phyloP scores from a whole-genome alignment of 495 filamentous ascomycete species.

The Aspergillus olivimuriae region DNA sequence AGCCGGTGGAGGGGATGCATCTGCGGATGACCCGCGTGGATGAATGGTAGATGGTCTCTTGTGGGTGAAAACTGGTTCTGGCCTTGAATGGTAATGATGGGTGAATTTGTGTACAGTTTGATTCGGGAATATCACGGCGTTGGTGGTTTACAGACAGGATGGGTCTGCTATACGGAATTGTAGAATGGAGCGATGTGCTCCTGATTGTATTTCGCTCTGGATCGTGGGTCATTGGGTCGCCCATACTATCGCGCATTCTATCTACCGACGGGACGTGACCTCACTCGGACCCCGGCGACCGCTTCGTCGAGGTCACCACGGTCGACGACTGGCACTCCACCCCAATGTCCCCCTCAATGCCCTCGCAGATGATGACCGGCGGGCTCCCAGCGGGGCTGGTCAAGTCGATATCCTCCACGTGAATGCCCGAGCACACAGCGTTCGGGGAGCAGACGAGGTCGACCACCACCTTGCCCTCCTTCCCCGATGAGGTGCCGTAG shows the following conservation, averaged over 20 bases:
- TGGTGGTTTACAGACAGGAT: too few relatives aligned
- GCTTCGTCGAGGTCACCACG: background rate
- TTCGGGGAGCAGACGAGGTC: slow-evolving; percentile 47
- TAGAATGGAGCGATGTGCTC: too few relatives aligned
- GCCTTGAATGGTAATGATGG: too few relatives aligned
- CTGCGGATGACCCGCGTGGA: slow-evolving; percentile 53
- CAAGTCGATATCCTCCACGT: slow-evolving; percentile 44
- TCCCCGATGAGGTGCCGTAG: slow-evolving; percentile 46
- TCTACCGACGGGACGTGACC: too few relatives aligned
- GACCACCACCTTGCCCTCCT: slow-evolving; percentile 41
- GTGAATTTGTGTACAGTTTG: too few relatives aligned
- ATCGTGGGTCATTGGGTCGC: too few relatives aligned
- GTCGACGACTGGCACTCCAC: slow-evolving; percentile 27
- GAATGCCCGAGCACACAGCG: slow-evolving; percentile 48
- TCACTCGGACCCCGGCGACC: background rate
- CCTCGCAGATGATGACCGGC: slow-evolving; percentile 45
- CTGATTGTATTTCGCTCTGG: too few relatives aligned
- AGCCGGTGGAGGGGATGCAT: slow-evolving; percentile 59
- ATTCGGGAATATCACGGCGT: too few relatives aligned
- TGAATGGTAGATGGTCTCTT: slow-evolving; percentile 60
- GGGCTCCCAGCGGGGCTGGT: slow-evolving; percentile 40
- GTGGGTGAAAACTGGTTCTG: too few relatives aligned
- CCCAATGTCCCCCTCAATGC: slow-evolving; percentile 45
- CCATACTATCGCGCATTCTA: too few relatives aligned
- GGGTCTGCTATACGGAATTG: too few relatives aligned